Conservation (phyloP, 768 basidiomycete genomes). For the Leccinum longicurvipes region DNA sequence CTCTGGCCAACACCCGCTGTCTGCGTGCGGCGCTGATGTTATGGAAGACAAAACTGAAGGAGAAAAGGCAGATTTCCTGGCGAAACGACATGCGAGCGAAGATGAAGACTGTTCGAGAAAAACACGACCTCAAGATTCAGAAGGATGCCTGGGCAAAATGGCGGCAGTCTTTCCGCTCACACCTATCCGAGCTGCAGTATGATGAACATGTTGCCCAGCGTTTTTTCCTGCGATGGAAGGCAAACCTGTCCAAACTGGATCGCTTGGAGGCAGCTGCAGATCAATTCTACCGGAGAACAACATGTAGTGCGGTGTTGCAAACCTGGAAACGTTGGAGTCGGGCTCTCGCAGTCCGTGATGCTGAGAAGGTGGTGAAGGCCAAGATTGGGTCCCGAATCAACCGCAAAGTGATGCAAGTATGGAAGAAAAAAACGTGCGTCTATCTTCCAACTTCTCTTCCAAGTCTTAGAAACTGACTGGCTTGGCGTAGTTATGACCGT, state of each 20-base stretch:
- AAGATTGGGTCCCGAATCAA: conserved; percentile 49
- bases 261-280: conserved; percentile 50
- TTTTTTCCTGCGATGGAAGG: conserved; percentile 54
- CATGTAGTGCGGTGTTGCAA: conserved; percentile 36
- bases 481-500: conserved; percentile 39
- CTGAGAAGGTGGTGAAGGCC: conserved; percentile 43
- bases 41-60: conserved; percentile 57
- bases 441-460: conserved; percentile 1
- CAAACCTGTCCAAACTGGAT: conserved; percentile 38
- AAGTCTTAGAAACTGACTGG: conserved; percentile 3
- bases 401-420: conserved; percentile 45
- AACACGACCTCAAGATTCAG: conserved; percentile 48
- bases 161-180: conserved; percentile 55
- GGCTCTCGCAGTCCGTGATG: conserved; percentile 39
- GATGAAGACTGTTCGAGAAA: conserved; percentile 61
- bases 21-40: conserved; percentile 39
- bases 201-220: conserved; percentile 40
- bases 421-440: conserved; percentile 58
- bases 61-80: conserved; percentile 59
- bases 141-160: conserved; percentile 65
- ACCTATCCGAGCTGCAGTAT: conserved; percentile 51
- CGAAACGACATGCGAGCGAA: conserved; percentile 66
- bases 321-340: conserved; percentile 61
- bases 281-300: conserved; percentile 37
- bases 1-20: conserved; percentile 42